Evolutionary conservation across 768 basidiomycete species (phyloP), one percentile per base, ranked within the genome.

Genomic region (Rhodotorula graminis): DNA sequence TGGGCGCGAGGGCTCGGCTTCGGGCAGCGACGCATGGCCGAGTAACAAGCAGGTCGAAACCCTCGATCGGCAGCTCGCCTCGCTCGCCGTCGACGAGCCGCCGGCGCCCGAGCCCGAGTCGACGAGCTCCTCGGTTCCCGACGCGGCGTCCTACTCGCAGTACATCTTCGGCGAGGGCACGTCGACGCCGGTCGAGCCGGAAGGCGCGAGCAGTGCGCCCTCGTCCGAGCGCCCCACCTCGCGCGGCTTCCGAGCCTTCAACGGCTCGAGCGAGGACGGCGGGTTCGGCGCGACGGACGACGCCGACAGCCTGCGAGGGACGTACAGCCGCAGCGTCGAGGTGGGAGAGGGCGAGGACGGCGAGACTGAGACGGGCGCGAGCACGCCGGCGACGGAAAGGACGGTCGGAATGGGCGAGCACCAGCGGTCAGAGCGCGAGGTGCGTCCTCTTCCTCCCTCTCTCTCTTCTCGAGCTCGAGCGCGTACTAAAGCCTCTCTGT

Each of bases 251-350:
- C 59, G 74, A 1, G 53, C 65, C 1, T 71, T 69, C 67, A 75
- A 75, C 42, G 74, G 61, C 4, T 68, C 69, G 18, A 44, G 52
- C 21, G 65, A 66, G 46, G 74, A 75, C 14, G 74, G 67, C 42
- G 74, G 70, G 1, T 70, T 70, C n/a, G 74, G 70, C 6, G 68
- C 59, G 15, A 31, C 63, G 14, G 70, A 70, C 59, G 74, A 76
- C 18, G 67, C 47, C 1, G 74, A 76, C 31, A 76, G 74, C 40
- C 37, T 76, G 58, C 40, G 69, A 15, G 74, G 74, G 6, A 70
- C 74, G 7, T 76, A 76, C 47, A 70, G 65, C 21, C 49, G 71
- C 8, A 72, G 71, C 29, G 57, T 72, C 15, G 71, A 67, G 27
- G 67, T 64, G 0, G 61, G 50, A 27, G 73, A 75, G 19, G 63